Evolutionary conservation across 1,139 yeast genomes (phyloP).

Genomic region (Suhomyces wounanorum): DNA sequence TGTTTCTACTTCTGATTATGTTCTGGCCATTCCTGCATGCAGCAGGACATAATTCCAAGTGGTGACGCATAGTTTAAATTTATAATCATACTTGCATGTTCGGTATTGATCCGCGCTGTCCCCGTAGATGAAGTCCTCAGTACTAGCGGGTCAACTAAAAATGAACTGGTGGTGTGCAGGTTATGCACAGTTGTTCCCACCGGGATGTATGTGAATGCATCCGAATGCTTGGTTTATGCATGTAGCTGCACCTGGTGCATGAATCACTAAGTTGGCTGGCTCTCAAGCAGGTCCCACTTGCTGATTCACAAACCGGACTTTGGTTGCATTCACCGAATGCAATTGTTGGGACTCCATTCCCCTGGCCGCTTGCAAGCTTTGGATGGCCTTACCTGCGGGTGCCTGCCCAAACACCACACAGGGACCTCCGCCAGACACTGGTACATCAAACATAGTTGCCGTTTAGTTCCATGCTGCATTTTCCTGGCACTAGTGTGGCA

Average conservation of each 20-base stretch:
- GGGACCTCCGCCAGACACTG: not conserved
- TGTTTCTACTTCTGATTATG: not conserved
- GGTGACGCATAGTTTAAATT: not conserved
- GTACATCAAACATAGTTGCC: not conserved
- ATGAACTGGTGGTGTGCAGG: not conserved
- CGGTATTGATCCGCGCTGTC: not conserved
- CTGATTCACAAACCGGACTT: not conserved
- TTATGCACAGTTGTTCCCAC: not conserved
- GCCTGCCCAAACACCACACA: no score
- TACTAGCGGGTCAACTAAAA: not conserved
- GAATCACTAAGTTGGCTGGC: not conserved
- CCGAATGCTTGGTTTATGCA: not conserved
- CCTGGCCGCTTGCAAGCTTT: not conserved
- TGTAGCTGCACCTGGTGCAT: not conserved
- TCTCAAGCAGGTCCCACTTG: conserved; percentile 1
- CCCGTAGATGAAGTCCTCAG: not conserved
- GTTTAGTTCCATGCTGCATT: no score
- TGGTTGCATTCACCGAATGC: not conserved
- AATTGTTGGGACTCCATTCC: not conserved
- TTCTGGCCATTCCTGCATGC: not conserved
- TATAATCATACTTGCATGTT: not conserved
- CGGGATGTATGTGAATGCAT: not conserved
- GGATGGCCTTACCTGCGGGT: no score
- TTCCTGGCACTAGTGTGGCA: no score
- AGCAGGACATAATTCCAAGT: not conserved